Evolutionary conservation across 1,284 basidiomycete species (phyloP).

Genomic region (Boletus coffeatus): DNA sequence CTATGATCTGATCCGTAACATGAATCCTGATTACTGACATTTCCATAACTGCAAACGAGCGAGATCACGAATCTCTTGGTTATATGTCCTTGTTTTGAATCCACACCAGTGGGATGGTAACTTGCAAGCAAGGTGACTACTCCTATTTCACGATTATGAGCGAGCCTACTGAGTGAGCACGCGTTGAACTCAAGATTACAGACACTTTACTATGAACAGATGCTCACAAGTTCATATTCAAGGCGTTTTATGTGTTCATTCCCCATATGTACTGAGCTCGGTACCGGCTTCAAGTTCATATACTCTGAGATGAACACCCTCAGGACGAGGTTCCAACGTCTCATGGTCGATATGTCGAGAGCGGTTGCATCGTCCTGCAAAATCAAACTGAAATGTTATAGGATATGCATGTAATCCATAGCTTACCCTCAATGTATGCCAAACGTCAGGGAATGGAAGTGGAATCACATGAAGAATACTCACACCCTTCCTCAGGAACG

Average conservation of each 20-base stretch:
- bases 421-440: constrained; percentile 78
- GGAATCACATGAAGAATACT: constrained; percentile 90
- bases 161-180: constrained; percentile 20
- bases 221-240: constrained; percentile 27
- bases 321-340: constrained; percentile 86
- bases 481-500: constrained; percentile 83
- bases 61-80: no score
- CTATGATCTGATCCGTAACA: no score
- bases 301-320: constrained; percentile 91
- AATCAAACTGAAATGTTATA: constrained; percentile 2
- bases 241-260: constrained; percentile 14
- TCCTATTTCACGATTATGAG: constrained; percentile 1
- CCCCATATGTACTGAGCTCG: constrained; percentile 1
- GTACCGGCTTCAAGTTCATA: constrained; percentile 59
- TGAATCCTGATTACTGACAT: no score
- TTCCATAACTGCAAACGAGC: no score
- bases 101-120: no score
- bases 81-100: no score
- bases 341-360: constrained; percentile 82
- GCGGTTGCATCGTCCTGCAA: constrained; percentile 83
- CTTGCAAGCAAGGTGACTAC: background rate
- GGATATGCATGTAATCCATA: constrained; percentile 1
- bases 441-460: constrained; percentile 85
- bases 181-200: constrained; percentile 2
- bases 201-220: background rate